These are phyloP conservation scores for Groenewaldozyma sp. DNA, from an alignment of 1,139 yeast genomes.

Conservation along the genomic window DNA sequence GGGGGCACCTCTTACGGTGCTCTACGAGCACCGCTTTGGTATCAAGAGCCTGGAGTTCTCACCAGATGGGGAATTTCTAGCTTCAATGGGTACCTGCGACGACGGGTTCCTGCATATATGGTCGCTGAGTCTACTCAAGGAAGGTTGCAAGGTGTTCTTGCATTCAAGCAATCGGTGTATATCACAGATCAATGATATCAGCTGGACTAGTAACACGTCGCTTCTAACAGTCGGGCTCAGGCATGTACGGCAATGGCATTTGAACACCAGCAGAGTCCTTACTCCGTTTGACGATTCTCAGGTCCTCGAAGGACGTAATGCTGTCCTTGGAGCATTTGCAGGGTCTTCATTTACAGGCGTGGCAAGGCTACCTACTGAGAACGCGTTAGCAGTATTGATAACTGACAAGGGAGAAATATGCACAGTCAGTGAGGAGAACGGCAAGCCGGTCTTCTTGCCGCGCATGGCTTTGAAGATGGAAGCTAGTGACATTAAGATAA, in stretches of 20 bases:
- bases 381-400: slow-evolving; percentile 30
- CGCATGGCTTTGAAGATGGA: slow-evolving; percentile 2
- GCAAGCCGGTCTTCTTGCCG: slow-evolving; percentile 7
- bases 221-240: slow-evolving; percentile 50
- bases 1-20: slow-evolving; percentile 42
- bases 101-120: slow-evolving; percentile 61
- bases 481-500: background rate
- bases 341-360: slow-evolving; percentile 40
- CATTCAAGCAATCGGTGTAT: slow-evolving; percentile 53
- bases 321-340: slow-evolving; percentile 41
- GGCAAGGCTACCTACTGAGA: slow-evolving; percentile 28
- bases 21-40: slow-evolving; percentile 58
- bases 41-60: slow-evolving; percentile 47
- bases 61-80: slow-evolving; percentile 44
- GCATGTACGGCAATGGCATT: slow-evolving; percentile 51
- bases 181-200: slow-evolving; percentile 42
- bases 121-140: slow-evolving; percentile 31
- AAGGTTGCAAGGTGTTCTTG: slow-evolving; percentile 18
- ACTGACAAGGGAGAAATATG: slow-evolving; percentile 38
- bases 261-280: slow-evolving; percentile 16
- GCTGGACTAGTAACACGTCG: slow-evolving; percentile 44
- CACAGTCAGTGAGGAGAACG: slow-evolving; percentile 15
- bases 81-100: slow-evolving; percentile 53
- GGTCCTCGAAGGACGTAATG: slow-evolving; percentile 49
- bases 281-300: slow-evolving; percentile 21